Conservation (phyloP, 2,329 filamentous ascomycete species). For the Cercospora zeina region DNA sequence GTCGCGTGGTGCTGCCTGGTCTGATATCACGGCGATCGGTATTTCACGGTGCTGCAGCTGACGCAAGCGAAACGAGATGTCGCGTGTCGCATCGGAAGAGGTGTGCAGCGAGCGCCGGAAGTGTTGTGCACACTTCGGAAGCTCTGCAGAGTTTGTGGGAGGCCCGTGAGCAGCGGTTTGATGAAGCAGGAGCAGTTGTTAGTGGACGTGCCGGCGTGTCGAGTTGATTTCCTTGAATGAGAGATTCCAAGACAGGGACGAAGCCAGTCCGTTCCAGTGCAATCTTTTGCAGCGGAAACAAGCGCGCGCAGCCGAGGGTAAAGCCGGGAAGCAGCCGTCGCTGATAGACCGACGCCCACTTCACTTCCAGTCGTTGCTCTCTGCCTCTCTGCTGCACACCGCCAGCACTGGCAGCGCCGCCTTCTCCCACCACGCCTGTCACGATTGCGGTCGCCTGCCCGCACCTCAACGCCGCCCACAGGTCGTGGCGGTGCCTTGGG, state of each 20-base stretch:
- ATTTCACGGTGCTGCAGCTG: conserved; percentile 8
- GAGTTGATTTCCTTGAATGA: conserved; percentile 3
- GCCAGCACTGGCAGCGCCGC: not conserved
- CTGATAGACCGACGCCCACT: not conserved
- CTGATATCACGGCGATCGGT: not conserved
- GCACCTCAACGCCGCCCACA: too few species aligned
- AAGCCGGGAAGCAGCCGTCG: not conserved
- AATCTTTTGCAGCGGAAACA: not conserved
- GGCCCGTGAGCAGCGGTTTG: conserved; percentile 3
- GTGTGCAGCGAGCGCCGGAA: conserved; percentile 6
- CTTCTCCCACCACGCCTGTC: not conserved
- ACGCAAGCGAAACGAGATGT: conserved; percentile 10
- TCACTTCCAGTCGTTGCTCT: not conserved
- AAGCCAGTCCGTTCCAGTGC: not conserved
- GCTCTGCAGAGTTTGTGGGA: conserved; percentile 1
- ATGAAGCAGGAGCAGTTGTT: not conserved
- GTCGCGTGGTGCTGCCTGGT: not conserved
- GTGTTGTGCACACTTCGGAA: conserved; percentile 9
- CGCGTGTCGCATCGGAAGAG: conserved; percentile 14
- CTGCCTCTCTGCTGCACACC: not conserved
- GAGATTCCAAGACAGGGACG: not conserved
- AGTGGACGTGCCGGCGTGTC: not conserved
- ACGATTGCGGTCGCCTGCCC: too few species aligned
- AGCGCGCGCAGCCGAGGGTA: not conserved
- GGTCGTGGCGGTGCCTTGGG: too few species aligned